phyloP scores from a whole-genome alignment of 345 rosid species.

The Hibiscus tridactylites region DNA sequence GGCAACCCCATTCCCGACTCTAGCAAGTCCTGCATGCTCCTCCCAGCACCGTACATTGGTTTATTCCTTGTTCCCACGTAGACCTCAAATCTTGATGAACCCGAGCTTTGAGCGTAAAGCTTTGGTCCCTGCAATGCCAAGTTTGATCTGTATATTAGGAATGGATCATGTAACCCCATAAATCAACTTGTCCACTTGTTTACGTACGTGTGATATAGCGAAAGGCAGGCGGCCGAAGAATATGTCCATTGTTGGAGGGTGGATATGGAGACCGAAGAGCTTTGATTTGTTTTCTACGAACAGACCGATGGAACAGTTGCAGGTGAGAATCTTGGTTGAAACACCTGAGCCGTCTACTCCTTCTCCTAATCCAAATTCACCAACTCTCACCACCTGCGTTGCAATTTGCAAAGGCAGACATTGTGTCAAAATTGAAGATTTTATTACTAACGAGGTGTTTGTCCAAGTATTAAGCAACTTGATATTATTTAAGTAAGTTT shows the following conservation, averaged over 20 bases:
- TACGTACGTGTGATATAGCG: constrained; percentile 48
- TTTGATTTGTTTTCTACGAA: constrained; percentile 67
- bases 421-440: neutral
- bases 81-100: constrained; percentile 32
- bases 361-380: constrained; percentile 53
- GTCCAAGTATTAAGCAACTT: too few species aligned
- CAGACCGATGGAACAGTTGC: constrained; percentile 51
- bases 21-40: constrained; percentile 68
- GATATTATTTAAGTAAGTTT: too few species aligned
- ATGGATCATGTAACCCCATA: too few species aligned
- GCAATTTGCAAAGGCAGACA: constrained; percentile 14
- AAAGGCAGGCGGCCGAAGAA: constrained; percentile 54
- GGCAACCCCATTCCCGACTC: constrained; percentile 65
- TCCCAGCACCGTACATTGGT: constrained; percentile 84
- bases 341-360: constrained; percentile 73
- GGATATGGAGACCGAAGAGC: constrained; percentile 66
- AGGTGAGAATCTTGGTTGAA: constrained; percentile 58
- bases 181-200: neutral
- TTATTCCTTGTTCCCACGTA: constrained; percentile 50
- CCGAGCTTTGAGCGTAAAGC: constrained; percentile 39
- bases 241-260: constrained; percentile 46
- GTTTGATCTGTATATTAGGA: neutral
- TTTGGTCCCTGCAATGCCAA: constrained; percentile 36
- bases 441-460: neutral
- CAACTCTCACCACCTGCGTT: constrained; percentile 40